Evolutionary conservation across 2,329 filamentous ascomycete species (phyloP), one percentile per base, ranked within the genome.

Genomic region (Helicocarpus griseus): DNA sequence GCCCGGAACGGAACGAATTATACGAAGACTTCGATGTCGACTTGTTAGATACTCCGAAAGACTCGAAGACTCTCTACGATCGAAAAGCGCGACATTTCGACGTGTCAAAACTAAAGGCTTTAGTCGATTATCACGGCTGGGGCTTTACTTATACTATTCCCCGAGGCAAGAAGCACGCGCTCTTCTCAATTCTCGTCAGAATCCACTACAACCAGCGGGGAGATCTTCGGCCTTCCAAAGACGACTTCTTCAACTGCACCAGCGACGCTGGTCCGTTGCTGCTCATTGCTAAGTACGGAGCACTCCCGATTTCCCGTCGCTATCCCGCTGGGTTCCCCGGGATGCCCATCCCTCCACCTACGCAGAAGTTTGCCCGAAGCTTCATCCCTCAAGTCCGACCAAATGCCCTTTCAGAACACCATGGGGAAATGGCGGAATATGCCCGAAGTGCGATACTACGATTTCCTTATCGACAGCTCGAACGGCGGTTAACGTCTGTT

Each of bases 391-490:
- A n/a, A n/a, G n/a, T n/a, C n/a, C n/a, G n/a, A n/a, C n/a, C n/a
- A n/a, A n/a, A n/a, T n/a, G n/a, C n/a, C n/a, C n/a, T n/a, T n/a
- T n/a, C n/a, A n/a, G n/a, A n/a, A n/a, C n/a, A 45, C 2, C 36
- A 38, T n/a, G n/a, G n/a, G 19, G 17, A 47, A 6, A 43, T 61
- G 17, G 49, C 51, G 2, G 61, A 63, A 31, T 54, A 52, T 5
- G 43, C 67, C 21, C 59, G 65, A 52, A 59, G 54, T 19, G 46
- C 56, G 1, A 36, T 69, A n/a, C 56, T 65, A 48, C 54, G 57
- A 7, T 51, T 62, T 7, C 56, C 61, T 7, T 66, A 67, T 41
- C 14, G 47, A 28, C 57, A 60, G n/a, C 57, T 69, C n/a, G 63
- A 66, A 21, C 60, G 65, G 8, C n/a, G n/a, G n/a, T n/a, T n/a